A percentile compares a stretch with the other conserved stretches of the same genome.
Evolutionary conservation across 192 early-diverging fungal species (phyloP).

Genomic region (Mortierella antarctica): DNA sequence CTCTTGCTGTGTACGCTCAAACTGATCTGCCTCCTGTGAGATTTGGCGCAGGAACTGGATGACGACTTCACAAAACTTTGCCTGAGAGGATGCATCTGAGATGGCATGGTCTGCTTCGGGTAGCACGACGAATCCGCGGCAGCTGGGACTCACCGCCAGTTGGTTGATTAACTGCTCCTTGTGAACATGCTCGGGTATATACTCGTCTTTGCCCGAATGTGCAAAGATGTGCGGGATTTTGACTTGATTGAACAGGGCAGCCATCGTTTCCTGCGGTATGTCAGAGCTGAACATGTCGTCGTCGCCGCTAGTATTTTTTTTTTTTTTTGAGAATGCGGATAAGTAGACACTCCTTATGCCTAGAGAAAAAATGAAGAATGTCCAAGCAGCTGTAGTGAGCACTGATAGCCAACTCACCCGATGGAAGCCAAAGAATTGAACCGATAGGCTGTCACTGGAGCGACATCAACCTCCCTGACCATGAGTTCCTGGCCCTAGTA

Average conservation of each 20-base stretch:
- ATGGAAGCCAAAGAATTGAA: conserved; percentile 48
- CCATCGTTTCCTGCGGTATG: conserved; percentile 28
- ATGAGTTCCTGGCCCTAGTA: conserved; percentile 49
- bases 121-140: conserved; percentile 13
- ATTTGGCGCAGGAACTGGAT: conserved; percentile 26
- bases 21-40: not conserved
- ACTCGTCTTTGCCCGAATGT: conserved; percentile 48
- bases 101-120: conserved; percentile 51
- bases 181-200: conserved; percentile 36
- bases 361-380: not conserved
- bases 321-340: not conserved
- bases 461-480: conserved; percentile 39
- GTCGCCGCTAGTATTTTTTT: conserved; percentile 37
- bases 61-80: conserved; percentile 34
- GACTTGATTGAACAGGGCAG: conserved; percentile 32
- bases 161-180: conserved; percentile 21
- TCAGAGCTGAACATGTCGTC: conserved; percentile 57
- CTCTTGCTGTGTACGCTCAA: conserved; percentile 14
- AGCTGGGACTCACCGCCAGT: conserved; percentile 15
- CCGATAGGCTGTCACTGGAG: conserved; percentile 53
- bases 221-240: conserved; percentile 25
- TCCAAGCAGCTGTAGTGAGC: not conserved
- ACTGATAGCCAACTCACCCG: conserved; percentile 31
- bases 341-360: not conserved
- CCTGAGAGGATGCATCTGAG: conserved; percentile 37